Evolutionary conservation across 2,329 filamentous ascomycete species (phyloP), one percentile per base, ranked within the genome.

Genomic region (Chaetomium sp.): DNA sequence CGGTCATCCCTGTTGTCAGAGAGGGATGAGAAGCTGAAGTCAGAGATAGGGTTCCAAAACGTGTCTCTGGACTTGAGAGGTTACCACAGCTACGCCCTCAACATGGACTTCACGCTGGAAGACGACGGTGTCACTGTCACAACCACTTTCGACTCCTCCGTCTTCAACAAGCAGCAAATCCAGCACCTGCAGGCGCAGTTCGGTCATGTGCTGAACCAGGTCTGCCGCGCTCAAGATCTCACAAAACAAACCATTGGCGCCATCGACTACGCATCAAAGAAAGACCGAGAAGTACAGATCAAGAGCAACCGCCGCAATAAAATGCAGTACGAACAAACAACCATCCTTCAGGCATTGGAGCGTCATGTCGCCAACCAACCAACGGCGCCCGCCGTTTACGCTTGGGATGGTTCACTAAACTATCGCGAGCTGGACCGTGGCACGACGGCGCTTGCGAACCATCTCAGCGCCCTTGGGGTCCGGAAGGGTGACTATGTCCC

Each of bases 51-150:
- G 2, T n/a, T 64, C 19, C 56, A 42, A 19, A 13, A 27, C 9
- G 56, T 50, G 16, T 49, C 60, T 6, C 33, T 63, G 10, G 60
- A 63, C 31, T 25, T 65, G 29, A 38, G 38, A 25, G 58, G 51
- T 4, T 65, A 63, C 50, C 60, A 65, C 60, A 63, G 60, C 29
- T 65, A 65, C 21, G 55, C 60, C 49, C 29, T 65, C 27, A 65
- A 63, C 55, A 63, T 60, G 60, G 60, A 63, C 31, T 62, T 65
- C 27, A 45, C 55, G 2, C 29, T 63, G 27, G 60, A 63, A 6
- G 51, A 60, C 13, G 57, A 60, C 23, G 64, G 60, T 6, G 21
- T 65, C 8, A 60, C 60, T 1, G 38, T 65, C 38, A 65, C 60
- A 1, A 57, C 60, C 13, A 63, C 60, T 12, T 65, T 63, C 51